Evolutionary conservation across 768 basidiomycete species (phyloP).

Genomic region (Tulasnella calospora): DNA sequence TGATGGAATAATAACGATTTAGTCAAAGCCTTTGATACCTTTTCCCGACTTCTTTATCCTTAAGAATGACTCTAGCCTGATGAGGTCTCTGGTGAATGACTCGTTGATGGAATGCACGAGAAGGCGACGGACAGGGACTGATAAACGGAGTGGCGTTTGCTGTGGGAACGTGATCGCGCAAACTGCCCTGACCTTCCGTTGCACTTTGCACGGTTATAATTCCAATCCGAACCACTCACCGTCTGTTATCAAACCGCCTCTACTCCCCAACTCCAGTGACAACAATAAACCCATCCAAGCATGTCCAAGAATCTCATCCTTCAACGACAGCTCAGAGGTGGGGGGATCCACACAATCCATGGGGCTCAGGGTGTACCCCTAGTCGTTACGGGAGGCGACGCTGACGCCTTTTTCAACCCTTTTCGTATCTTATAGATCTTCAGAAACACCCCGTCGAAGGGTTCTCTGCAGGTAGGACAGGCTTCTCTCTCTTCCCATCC

Average conservation of each 20-base stretch:
- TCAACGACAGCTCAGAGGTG: conserved; percentile 58
- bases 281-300: not conserved
- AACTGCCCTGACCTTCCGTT: not conserved
- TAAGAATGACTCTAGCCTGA: too few species aligned
- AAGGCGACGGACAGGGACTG: not conserved
- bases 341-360: not conserved
- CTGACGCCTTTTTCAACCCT: not conserved
- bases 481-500: conserved; percentile 20
- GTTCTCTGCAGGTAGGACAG: conserved; percentile 78
- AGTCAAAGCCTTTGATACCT: too few species aligned
- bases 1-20: too few species aligned
- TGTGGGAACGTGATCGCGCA: not conserved
- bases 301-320: conserved; percentile 50
- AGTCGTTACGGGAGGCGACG: not conserved
- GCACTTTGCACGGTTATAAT: conserved; percentile 5
- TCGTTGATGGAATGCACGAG: not conserved
- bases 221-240: conserved; percentile 4
- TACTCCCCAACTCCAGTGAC: not conserved
- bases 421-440: conserved; percentile 50
- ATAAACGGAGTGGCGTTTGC: not conserved
- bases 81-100: too few species aligned
- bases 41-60: too few species aligned
- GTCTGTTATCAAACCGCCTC: not conserved
- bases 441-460: conserved; percentile 92
- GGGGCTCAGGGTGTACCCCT: conserved; percentile 16